Conservation (phyloP, 1,139 yeast genomes). For the Yamadazyma pseudoaaseri region DNA sequence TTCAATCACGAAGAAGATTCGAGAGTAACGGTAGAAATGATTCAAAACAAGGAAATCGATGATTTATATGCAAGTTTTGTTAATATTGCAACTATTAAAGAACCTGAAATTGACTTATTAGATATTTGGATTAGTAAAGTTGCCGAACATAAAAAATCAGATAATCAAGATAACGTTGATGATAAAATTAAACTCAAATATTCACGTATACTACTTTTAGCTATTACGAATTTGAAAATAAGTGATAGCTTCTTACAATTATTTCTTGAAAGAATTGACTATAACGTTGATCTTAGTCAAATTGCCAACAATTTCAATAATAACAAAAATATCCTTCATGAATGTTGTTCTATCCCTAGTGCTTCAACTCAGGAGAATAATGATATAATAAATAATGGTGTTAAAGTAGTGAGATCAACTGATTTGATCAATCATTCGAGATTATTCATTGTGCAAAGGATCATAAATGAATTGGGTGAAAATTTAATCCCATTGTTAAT, state of each 20-base stretch:
- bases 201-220: constrained; percentile 63
- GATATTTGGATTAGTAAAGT: constrained; percentile 52
- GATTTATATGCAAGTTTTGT: constrained; percentile 68
- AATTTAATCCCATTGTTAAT: constrained; percentile 27
- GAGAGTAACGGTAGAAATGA: neutral
- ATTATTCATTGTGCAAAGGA: constrained; percentile 35
- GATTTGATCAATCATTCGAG: constrained; percentile 45
- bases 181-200: constrained; percentile 35
- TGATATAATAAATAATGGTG: constrained; percentile 44
- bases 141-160: constrained; percentile 26
- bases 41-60: constrained; percentile 47
- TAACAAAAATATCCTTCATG: constrained; percentile 41
- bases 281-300: constrained; percentile 40
- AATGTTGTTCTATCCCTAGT: constrained; percentile 44
- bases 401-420: constrained; percentile 40
- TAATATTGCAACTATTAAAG: constrained; percentile 52
- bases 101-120: constrained; percentile 42
- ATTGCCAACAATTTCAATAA: constrained; percentile 42
- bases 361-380: constrained; percentile 30
- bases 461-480: constrained; percentile 24
- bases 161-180: constrained; percentile 9
- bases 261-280: constrained; percentile 43
- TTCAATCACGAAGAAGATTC: constrained; percentile 2
- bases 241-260: constrained; percentile 48
- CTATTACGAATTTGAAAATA: constrained; percentile 53